Percentiles rank a stretch among this genome's conserved stretches.
Evolutionary conservation across 2,329 filamentous ascomycete genomes (phyloP).

Genomic region (Sarocladium strictum): DNA sequence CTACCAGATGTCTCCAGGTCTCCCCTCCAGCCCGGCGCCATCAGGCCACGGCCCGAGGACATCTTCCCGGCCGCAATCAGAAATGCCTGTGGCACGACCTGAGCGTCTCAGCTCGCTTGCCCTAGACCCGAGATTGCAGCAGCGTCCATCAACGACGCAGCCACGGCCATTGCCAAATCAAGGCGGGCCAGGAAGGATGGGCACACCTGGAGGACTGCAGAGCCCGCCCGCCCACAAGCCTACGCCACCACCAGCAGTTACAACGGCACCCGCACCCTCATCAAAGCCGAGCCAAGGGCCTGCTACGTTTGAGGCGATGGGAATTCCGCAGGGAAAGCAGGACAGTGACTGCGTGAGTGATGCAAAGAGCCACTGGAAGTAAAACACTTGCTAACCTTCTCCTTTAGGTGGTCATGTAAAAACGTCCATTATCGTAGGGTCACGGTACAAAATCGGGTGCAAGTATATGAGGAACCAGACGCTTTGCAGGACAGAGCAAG

Average conservation of each 20-base stretch:
- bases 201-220: conserved; percentile 9
- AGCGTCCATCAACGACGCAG: conserved; percentile 4
- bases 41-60: conserved; percentile 3
- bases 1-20: conserved; percentile 5
- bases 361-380: neutral
- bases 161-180: neutral
- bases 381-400: neutral
- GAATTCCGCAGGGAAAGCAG: conserved; percentile 75
- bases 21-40: neutral
- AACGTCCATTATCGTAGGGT: neutral
- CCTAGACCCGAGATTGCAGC: neutral
- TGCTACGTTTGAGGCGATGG: conserved; percentile 98
- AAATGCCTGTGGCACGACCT: conserved; percentile 20
- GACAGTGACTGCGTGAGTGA: conserved; percentile 84
- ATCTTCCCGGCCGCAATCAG: conserved; percentile 17
- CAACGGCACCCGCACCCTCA: conserved; percentile 30
- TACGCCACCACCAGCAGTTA: conserved; percentile 23
- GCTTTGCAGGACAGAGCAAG: conserved; percentile 4
- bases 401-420: conserved; percentile 10
- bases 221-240: conserved; percentile 15
- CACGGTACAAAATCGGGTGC: neutral
- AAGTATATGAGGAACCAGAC: neutral
- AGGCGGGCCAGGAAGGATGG: conserved; percentile 9
- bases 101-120: conserved; percentile 25
- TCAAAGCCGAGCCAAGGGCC: conserved; percentile 61